Percentiles rank a stretch among this genome's conserved stretches.
These are phyloP conservation scores for Termitomyces sp. DNA, from an alignment of 768 basidiomycete genomes.

Conservation along the genomic window DNA sequence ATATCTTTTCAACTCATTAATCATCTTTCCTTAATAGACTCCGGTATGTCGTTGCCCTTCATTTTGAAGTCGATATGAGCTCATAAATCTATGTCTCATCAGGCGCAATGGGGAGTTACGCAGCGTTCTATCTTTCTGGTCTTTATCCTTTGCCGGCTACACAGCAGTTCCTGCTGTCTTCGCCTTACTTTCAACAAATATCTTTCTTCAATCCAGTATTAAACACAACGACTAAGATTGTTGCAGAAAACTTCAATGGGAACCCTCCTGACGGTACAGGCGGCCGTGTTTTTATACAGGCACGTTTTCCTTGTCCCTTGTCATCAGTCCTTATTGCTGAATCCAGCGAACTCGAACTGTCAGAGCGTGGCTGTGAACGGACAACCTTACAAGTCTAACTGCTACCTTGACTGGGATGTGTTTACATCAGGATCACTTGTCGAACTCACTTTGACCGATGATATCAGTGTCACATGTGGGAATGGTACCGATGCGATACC, in stretches of 20 bases:
- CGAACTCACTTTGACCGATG: constrained; percentile 52
- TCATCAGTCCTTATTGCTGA: not conserved
- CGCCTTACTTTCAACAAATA: constrained; percentile 58
- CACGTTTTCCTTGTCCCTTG: constrained; percentile 14
- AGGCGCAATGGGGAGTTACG: constrained; percentile 66
- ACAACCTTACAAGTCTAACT: constrained; percentile 56
- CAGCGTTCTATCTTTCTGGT: constrained; percentile 54
- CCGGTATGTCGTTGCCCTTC: constrained; percentile 14
- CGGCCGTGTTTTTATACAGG: constrained; percentile 57
- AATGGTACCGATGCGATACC: constrained; percentile 43
- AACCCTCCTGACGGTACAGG: constrained; percentile 51
- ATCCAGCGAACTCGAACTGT: not conserved
- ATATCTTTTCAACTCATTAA: constrained; percentile 20
- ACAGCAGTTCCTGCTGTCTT: constrained; percentile 54
- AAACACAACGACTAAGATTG: constrained; percentile 55
- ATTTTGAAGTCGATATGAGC: not conserved
- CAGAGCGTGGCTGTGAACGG: constrained; percentile 62
- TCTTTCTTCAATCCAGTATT: constrained; percentile 60
- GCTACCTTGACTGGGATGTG: constrained; percentile 66
- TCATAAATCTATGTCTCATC: not conserved
- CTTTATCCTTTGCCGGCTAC: constrained; percentile 66
- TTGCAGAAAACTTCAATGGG: constrained; percentile 44
- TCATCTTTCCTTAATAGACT: constrained; percentile 16
- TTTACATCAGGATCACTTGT: constrained; percentile 50
- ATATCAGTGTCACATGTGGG: constrained; percentile 54